phyloP scores from a whole-genome alignment of 23 red algal genomes.

The Gracilaria caudata region DNA sequence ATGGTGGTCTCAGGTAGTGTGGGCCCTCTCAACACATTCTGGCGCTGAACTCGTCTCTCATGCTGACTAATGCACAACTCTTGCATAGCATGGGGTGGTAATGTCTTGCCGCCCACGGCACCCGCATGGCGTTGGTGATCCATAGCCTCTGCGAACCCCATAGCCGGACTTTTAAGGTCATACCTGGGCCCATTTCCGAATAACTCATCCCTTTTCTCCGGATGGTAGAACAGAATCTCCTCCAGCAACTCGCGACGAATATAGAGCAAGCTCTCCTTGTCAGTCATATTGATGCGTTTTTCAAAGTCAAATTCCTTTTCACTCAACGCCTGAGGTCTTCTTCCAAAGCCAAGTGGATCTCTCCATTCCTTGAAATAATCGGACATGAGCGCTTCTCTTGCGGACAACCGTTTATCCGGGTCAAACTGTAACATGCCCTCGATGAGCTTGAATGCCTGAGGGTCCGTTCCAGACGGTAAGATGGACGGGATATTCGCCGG shows the following conservation, averaged over 20 bases:
- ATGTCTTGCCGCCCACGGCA: constrained; percentile 11
- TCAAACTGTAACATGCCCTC: constrained; percentile 94
- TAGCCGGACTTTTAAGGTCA: constrained; percentile 26
- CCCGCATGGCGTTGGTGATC: constrained; percentile 8
- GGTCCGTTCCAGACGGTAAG: constrained; percentile 77
- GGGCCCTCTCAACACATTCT: constrained; percentile 6
- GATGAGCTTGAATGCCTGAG: constrained; percentile 73
- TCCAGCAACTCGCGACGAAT: constrained; percentile 81
- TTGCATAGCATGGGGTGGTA: constrained; percentile 61
- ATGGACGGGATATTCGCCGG: constrained; percentile 44
- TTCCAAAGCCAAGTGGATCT: constrained; percentile 78
- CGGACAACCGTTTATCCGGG: constrained; percentile 84
- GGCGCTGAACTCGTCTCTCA: constrained; percentile 25
- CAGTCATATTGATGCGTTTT: constrained; percentile 45
- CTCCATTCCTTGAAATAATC: constrained; percentile 93
- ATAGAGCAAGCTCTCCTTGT: constrained; percentile 61
- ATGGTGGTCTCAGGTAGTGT: constrained; percentile 1
- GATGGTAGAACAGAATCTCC: constrained; percentile 97
- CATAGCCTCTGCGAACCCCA: constrained; percentile 55
- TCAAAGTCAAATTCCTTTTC: constrained; percentile 98
- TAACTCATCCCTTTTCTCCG: constrained; percentile 83
- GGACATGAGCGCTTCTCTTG: constrained; percentile 79
- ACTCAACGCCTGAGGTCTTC: constrained; percentile 45
- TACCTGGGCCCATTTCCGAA: constrained; percentile 48
- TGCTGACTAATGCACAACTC: constrained; percentile 39